Evolutionary conservation across 768 basidiomycete species (phyloP).

Genomic region (Daedaleopsis nitida): DNA sequence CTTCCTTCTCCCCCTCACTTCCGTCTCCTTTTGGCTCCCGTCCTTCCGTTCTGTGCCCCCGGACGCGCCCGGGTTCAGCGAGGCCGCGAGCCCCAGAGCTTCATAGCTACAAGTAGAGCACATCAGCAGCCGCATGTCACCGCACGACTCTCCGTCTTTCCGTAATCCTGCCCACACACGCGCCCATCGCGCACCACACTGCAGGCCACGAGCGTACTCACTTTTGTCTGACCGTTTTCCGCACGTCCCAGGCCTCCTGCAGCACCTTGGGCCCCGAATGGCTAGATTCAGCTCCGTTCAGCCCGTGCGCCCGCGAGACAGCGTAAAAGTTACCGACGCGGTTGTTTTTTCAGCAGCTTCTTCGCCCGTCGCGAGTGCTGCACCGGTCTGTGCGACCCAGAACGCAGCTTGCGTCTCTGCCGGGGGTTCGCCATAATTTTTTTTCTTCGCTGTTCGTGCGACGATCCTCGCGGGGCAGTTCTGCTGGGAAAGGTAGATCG

Average conservation of each 20-base stretch:
- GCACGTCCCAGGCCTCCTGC: slow-evolving; percentile 85
- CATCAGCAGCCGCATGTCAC: neutral
- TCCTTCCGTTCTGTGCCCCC: slow-evolving; percentile 75
- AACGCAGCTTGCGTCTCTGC: slow-evolving; percentile 84
- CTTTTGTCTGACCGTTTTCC: slow-evolving; percentile 92
- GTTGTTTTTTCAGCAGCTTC: slow-evolving; percentile 76
- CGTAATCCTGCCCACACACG: slow-evolving; percentile 13
- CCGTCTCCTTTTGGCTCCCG: slow-evolving; percentile 8
- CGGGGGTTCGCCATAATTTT: slow-evolving; percentile 87
- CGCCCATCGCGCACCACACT: slow-evolving; percentile 4
- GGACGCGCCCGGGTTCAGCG: slow-evolving; percentile 64
- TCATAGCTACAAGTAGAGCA: slow-evolving; percentile 58
- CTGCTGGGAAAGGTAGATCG: too few relatives aligned
- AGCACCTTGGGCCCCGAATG: slow-evolving; percentile 81
- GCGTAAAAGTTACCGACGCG: slow-evolving; percentile 49
- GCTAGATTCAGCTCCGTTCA: slow-evolving; percentile 43
- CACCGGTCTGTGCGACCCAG: slow-evolving; percentile 70
- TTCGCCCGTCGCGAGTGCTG: slow-evolving; percentile 77
- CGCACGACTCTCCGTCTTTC: slow-evolving; percentile 8
- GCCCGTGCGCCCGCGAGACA: slow-evolving; percentile 11
- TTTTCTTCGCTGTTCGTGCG: slow-evolving; percentile 8
- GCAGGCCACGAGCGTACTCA: slow-evolving; percentile 41
- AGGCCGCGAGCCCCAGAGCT: slow-evolving; percentile 70
- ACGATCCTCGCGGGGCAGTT: neutral
- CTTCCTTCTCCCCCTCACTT: slow-evolving; percentile 12